These are phyloP conservation scores for Cyclotella kingstonii DNA, from an alignment of 108 stramenopile species.

Conservation along the genomic window DNA sequence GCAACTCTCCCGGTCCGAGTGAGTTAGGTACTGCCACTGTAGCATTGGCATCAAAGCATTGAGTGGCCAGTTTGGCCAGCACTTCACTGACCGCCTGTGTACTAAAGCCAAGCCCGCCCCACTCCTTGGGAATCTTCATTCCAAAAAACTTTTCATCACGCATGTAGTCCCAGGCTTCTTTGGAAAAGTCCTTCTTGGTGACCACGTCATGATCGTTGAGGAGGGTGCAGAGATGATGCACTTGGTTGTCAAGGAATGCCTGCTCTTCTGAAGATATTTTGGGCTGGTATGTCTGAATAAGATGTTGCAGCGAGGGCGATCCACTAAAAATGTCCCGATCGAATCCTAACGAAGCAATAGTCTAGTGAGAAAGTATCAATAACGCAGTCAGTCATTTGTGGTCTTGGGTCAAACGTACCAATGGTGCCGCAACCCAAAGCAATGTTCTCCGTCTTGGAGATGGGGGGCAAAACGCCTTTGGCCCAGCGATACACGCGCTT, in stretches of 20 bases:
- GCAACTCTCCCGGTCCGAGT: slow-evolving; percentile 94
- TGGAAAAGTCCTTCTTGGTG: slow-evolving; percentile 81
- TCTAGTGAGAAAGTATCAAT: slow-evolving; percentile 1
- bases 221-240: slow-evolving; percentile 82
- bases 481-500: slow-evolving; percentile 85
- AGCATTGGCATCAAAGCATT: slow-evolving; percentile 90
- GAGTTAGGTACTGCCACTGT: slow-evolving; percentile 98
- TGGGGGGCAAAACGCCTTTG: slow-evolving; percentile 88
- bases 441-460: slow-evolving; percentile 93
- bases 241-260: slow-evolving; percentile 89
- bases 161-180: slow-evolving; percentile 94
- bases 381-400: not conserved
- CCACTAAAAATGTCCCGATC: slow-evolving; percentile 96
- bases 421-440: slow-evolving; percentile 97
- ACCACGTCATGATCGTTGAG: slow-evolving; percentile 93
- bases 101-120: slow-evolving; percentile 94
- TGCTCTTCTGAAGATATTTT: slow-evolving; percentile 72
- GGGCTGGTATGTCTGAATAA: slow-evolving; percentile 89
- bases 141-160: slow-evolving; percentile 93
- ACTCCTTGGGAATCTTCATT: slow-evolving; percentile 96
- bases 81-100: slow-evolving; percentile 91
- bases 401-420: slow-evolving; percentile 47
- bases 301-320: slow-evolving; percentile 80
- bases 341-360: slow-evolving; percentile 48
- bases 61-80: slow-evolving; percentile 86